Evolutionary conservation across 176 grass and related monocot genomes (phyloP).

Genomic region (Rhynchospora tenuis): DNA sequence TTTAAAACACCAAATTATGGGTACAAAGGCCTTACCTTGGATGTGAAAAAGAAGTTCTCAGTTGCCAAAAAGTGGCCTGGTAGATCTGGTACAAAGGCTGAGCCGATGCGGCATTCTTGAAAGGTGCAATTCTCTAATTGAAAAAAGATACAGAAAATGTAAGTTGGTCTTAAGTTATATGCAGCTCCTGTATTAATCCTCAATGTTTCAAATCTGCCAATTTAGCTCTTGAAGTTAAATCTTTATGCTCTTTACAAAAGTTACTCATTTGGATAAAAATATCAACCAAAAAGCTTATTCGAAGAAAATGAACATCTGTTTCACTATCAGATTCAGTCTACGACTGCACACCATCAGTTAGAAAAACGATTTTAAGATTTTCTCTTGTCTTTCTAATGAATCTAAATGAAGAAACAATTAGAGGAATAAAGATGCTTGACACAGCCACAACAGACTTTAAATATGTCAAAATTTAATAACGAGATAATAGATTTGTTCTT

Average conservation of each 20-base stretch:
- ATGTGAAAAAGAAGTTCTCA: constrained; percentile 96
- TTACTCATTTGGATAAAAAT: not conserved
- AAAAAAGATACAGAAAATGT: constrained; percentile 21
- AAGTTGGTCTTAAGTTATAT: not conserved
- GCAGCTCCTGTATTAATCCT: not conserved
- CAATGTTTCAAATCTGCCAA: not conserved
- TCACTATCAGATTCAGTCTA: not conserved
- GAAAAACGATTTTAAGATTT: not conserved
- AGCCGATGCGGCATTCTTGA: constrained; percentile 64
- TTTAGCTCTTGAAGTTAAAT: not conserved
- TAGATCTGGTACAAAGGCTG: constrained; percentile 74
- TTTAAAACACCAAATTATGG: not conserved
- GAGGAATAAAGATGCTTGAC: not conserved
- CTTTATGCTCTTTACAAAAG: not conserved
- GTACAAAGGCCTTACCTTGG: constrained; percentile 43
- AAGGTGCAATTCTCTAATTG: constrained; percentile 56
- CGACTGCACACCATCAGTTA: not conserved
- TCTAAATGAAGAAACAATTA: not conserved
- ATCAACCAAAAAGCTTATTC: not conserved
- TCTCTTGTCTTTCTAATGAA: not conserved
- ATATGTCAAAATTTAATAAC: not conserved
- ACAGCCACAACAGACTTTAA: not conserved
- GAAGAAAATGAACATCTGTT: not conserved
- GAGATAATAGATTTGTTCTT: not conserved
- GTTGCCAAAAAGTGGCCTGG: constrained; percentile 85